phyloP scores from a whole-genome alignment of 192 early-diverging fungal genomes.

The Dissophora ornata region DNA sequence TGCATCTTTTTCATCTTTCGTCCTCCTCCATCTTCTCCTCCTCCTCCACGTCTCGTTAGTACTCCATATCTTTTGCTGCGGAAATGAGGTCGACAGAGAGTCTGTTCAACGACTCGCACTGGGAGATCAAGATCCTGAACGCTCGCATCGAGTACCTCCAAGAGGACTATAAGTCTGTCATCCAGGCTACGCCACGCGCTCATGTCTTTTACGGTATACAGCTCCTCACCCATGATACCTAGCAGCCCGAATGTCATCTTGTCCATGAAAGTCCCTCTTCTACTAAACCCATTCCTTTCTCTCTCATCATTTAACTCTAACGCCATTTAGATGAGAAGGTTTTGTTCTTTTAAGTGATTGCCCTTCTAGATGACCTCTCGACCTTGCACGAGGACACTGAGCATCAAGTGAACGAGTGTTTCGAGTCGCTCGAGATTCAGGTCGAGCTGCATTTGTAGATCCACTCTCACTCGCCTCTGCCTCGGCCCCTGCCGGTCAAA shows the following conservation, averaged over 20 bases:
- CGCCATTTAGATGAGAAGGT: conserved; percentile 52
- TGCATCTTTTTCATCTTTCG: no score
- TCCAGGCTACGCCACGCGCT: conserved; percentile 44
- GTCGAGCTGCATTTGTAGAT: conserved; percentile 66
- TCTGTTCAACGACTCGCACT: conserved; percentile 55
- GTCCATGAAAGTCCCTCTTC: no score
- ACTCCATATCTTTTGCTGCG: no score
- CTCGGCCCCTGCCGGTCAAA: conserved; percentile 6
- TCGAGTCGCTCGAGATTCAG: conserved; percentile 62
- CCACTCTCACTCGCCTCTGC: conserved; percentile 10
- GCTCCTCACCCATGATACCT: conserved; percentile 2
- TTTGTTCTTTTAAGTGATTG: conserved; percentile 45
- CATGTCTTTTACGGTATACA: conserved; percentile 56
- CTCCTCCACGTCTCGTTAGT: no score
- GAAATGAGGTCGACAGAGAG: conserved; percentile 53
- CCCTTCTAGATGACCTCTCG: conserved; percentile 47
- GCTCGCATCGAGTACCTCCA: conserved; percentile 33
- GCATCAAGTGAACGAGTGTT: conserved; percentile 55
- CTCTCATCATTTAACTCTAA: no score
- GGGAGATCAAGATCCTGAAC: conserved; percentile 54
- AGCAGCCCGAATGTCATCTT: no score
- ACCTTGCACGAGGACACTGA: conserved; percentile 42
- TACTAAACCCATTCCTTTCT: not conserved
- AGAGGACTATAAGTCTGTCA: conserved; percentile 46
- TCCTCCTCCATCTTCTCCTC: no score